Conservation (phyloP, 306 rosid genomes). For the Citrullus colocynthis region DNA sequence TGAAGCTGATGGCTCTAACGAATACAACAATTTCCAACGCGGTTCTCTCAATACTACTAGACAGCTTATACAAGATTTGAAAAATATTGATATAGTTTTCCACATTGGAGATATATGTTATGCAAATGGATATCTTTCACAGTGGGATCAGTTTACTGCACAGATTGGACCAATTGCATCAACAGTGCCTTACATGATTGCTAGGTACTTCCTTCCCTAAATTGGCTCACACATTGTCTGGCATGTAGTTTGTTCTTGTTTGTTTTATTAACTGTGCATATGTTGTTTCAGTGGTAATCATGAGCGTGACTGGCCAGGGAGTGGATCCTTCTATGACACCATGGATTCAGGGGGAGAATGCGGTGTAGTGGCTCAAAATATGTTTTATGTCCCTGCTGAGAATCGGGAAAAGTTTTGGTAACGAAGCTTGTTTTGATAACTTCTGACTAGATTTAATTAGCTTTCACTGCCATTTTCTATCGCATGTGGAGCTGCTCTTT, state of each 20-base stretch:
- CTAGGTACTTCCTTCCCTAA: conserved; percentile 36
- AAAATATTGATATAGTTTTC: conserved; percentile 68
- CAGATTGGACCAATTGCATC: conserved; percentile 94
- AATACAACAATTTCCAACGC: conserved; percentile 70
- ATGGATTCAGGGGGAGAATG: conserved; percentile 96
- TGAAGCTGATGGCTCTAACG: conserved; percentile 95
- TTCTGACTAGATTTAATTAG: not conserved
- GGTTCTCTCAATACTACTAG: conserved; percentile 77
- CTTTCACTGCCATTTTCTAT: not conserved
- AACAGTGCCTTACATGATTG: conserved; percentile 80
- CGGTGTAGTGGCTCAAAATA: conserved; percentile 67
- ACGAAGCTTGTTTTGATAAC: not conserved
- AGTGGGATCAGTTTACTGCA: conserved; percentile 94
- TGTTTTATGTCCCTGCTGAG: conserved; percentile 92
- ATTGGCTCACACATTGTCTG: not conserved
- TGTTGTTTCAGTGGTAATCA: conserved; percentile 69
- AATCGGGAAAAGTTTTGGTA: conserved; percentile 85
- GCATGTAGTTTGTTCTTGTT: conserved; percentile 9
- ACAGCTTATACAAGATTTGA: conserved; percentile 57
- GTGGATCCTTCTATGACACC: conserved; percentile 72
- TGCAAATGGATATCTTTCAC: conserved; percentile 88
- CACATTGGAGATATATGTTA: conserved; percentile 88
- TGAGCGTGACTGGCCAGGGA: conserved; percentile 93
- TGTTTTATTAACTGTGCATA: conserved; percentile 12
- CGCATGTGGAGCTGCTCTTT: not conserved